Base-by-base conservation (phyloP, 2,329 filamentous ascomycete species). In the Geosmithia flava region DNA sequence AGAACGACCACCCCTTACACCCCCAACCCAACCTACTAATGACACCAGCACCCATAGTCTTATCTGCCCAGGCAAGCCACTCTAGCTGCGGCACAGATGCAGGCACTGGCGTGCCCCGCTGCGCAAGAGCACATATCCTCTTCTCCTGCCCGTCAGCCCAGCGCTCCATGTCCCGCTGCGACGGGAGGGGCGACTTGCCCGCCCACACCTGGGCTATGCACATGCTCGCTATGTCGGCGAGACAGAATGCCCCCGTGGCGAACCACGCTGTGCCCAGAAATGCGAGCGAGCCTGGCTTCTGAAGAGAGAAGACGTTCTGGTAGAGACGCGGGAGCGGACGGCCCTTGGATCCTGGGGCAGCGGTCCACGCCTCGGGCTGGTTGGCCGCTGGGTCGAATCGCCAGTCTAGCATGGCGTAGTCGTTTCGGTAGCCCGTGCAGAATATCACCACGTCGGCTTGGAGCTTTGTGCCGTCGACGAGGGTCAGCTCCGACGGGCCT, bases 151-250 rank as follows among this genome's bases (percentile, higher is more conserved):
- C 42, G 40, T 64, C 57, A 30, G 68, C 57, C 42, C 57, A 50
- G n/a, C 49, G 43, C 50, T 60, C 52, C 69, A 74, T 73, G 1
- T 59, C 59, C 0, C 46, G 29, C 2, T 47, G 44, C 1, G 63
- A 50, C 0, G 70, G 71, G 0, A 75, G 60, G 0, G 45, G 20
- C 0, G 62, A 62, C 2, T 57, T 59, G 1, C 65, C 67, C 3
- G 62, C 60, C 64, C 67, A 75, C 16, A 71, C 56, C 48, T 72
- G 69, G 1, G 66, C 63, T 6, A 74, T 53, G 13, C 54, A 53
- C 68, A 71, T 71, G 40, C 63, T 58, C 4, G 62, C 63, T 39
- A 75, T 56, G 49, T 74, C 71, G 44, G 65, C 61, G 8, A 69
- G 55, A 13, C 61, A 59, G 20, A 51, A 66, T 48, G 59, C 62